Conservation (phyloP, 2,329 filamentous ascomycete genomes). For the Colletotrichum tabaci region DNA sequence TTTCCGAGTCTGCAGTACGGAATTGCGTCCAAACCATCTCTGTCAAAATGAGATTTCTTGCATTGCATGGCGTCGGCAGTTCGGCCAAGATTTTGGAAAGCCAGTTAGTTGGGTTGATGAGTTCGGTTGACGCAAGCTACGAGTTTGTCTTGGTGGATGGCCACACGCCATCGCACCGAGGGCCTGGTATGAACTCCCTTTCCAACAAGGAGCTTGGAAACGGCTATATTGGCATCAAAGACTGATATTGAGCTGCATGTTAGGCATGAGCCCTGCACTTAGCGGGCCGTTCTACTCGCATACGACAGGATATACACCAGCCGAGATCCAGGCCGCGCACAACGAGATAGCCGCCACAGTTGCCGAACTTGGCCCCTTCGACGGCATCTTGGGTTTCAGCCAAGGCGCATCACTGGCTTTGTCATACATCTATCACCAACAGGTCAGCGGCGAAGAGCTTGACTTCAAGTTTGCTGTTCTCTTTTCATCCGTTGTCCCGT, state of each 20-base stretch:
- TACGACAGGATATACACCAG: slow-evolving; percentile 17
- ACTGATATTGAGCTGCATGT: not conserved
- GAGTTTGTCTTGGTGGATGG: slow-evolving; percentile 41
- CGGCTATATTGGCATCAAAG: not conserved
- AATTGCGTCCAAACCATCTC: not conserved
- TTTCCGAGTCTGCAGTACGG: no score
- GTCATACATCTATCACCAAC: slow-evolving; percentile 31
- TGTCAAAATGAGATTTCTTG: slow-evolving; percentile 34
- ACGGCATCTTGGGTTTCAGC: slow-evolving; percentile 45
- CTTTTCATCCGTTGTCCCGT: slow-evolving; percentile 33
- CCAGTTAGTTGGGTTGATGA: slow-evolving; percentile 27
- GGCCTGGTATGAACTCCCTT: slow-evolving; percentile 19
- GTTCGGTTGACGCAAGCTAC: slow-evolving; percentile 34
- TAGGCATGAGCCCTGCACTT: slow-evolving; percentile 24
- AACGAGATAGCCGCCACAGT: slow-evolving; percentile 27
- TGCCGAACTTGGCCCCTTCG: slow-evolving; percentile 44
- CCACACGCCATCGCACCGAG: slow-evolving; percentile 19
- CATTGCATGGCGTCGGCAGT: slow-evolving; percentile 33
- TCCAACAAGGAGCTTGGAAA: not conserved
- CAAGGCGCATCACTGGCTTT: slow-evolving; percentile 41
- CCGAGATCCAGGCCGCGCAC: slow-evolving; percentile 21
- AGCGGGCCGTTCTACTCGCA: slow-evolving; percentile 29
- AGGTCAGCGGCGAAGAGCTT: slow-evolving; percentile 19
- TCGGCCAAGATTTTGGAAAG: slow-evolving; percentile 34
- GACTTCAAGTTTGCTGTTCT: slow-evolving; percentile 36